These are phyloP conservation scores for Penicillium sclerotiorum DNA, from an alignment of 2,329 filamentous ascomycete genomes.

Conservation along the genomic window DNA sequence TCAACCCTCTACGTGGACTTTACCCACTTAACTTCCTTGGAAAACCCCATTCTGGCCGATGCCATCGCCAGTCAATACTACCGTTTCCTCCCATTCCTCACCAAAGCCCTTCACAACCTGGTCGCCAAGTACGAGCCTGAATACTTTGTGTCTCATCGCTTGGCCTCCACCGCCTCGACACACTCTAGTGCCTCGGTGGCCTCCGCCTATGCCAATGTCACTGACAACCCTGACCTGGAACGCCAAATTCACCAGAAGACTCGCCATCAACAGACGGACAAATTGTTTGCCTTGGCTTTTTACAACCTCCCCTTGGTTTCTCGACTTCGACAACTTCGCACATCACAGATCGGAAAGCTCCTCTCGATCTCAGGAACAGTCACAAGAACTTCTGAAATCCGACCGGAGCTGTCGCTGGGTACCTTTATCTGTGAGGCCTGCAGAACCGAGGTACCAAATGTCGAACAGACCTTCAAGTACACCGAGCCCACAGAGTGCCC, in stretches of 20 bases:
- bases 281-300: slow-evolving; percentile 89
- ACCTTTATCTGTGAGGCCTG: slow-evolving; percentile 92
- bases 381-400: slow-evolving; percentile 93
- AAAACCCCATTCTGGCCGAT: slow-evolving; percentile 78
- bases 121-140: slow-evolving; percentile 92
- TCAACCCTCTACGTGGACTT: slow-evolving; percentile 69
- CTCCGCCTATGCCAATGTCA: slow-evolving; percentile 63
- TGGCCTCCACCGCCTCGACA: slow-evolving; percentile 71
- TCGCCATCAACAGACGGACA: slow-evolving; percentile 92
- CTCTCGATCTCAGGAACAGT: slow-evolving; percentile 96
- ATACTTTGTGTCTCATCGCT: slow-evolving; percentile 91
- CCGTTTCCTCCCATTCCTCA: slow-evolving; percentile 89
- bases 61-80: slow-evolving; percentile 92
- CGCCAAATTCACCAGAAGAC: slow-evolving; percentile 67
- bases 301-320: slow-evolving; percentile 91
- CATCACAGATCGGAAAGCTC: slow-evolving; percentile 86
- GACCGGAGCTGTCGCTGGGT: slow-evolving; percentile 86
- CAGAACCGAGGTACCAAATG: slow-evolving; percentile 79
- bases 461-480: slow-evolving; percentile 97
- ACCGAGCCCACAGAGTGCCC: slow-evolving; percentile 96
- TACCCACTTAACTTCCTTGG: slow-evolving; percentile 76
- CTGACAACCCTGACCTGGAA: slow-evolving; percentile 59
- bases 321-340: slow-evolving; percentile 80
- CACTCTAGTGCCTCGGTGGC: slow-evolving; percentile 67
- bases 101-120: slow-evolving; percentile 83